phyloP scores from a whole-genome alignment of 75 land plant species.

The Selaginella tamariscina region DNA sequence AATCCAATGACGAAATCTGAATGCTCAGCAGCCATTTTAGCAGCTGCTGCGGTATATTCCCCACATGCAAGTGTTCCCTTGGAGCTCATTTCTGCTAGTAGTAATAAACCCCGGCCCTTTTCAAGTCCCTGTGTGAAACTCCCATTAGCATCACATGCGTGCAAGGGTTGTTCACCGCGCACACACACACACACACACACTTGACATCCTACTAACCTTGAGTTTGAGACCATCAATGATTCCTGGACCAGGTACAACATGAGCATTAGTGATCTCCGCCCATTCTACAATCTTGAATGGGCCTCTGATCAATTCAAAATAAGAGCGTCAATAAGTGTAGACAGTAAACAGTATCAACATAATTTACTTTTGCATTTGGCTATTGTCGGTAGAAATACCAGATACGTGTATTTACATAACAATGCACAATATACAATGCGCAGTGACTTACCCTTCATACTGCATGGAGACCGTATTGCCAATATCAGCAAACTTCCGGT shows the following conservation, averaged over 20 bases:
- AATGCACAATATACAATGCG: neutral
- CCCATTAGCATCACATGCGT: neutral
- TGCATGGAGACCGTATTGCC: constrained; percentile 98
- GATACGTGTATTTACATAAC: neutral
- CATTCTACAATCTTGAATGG: constrained; percentile 75
- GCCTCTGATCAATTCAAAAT: no score
- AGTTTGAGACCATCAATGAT: constrained; percentile 85
- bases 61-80: constrained; percentile 80
- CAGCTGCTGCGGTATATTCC: constrained; percentile 87
- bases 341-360: no score
- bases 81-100: constrained; percentile 98
- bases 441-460: constrained; percentile 63
- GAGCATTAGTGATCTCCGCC: constrained; percentile 93
- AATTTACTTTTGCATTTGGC: neutral
- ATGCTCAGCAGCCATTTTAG: constrained; percentile 65
- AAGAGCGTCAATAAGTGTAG: no score
- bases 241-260: constrained; percentile 86
- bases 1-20: constrained; percentile 95
- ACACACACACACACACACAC: neutral
- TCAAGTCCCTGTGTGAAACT: constrained; percentile 43
- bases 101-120: constrained; percentile 60
- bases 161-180: neutral
- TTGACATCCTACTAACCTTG: constrained; percentile 33
- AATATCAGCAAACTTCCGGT: constrained; percentile 97
- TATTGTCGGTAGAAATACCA: neutral